Evolutionary conservation across 148 eudicot species (phyloP), one percentile per base, ranked within the genome.

Genomic region (Vaccinium darrowii): DNA sequence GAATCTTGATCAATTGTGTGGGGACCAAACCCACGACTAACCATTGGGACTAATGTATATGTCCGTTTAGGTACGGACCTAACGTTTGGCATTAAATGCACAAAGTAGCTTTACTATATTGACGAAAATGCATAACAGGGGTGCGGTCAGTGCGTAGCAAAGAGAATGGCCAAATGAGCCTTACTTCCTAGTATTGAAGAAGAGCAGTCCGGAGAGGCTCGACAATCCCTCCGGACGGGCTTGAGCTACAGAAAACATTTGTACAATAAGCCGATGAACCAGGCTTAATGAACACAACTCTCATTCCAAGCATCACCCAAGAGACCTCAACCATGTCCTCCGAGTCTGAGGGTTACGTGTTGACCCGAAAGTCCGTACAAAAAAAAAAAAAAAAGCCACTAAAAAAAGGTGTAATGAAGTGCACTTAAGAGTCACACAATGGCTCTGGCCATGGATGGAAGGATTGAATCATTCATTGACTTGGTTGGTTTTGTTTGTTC

Each of bases 341-440:
- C 36, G 25, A 25, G 72, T 25, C 72, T 0, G 33, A 65, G 72
- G 14, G 72, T 25, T 23, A 65, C 15, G 0, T 1, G 2, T 25
- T 65, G 14, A 11, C 72, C 23, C 8, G 14, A 25, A 65, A 25
- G 72, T 23, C 72, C n/a, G 1, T 3, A 23, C 27, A 65, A 53
- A 52, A 52, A 33, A 27, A 53, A 52, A 52, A 33, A 27, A 52
- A 52, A 53, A 53, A 9, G 0, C 47, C 47, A 43, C 47, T 43
- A 43, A 43, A 13, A 69, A 69, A 69, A 12, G 78, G 82, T 85
- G 87, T 89, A 62, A 75, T 87, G 43, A 84, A 82, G 84, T 83
- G 77, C 82, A 63, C 84, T 23, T n/a, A 23, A 39, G 52, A 75
- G 12, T 30, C 76, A 73, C 76, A 73, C 76, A 33, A 5, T 73